Base-by-base conservation (phyloP, 805 yeast species). In the Starmerella davenportii region DNA sequence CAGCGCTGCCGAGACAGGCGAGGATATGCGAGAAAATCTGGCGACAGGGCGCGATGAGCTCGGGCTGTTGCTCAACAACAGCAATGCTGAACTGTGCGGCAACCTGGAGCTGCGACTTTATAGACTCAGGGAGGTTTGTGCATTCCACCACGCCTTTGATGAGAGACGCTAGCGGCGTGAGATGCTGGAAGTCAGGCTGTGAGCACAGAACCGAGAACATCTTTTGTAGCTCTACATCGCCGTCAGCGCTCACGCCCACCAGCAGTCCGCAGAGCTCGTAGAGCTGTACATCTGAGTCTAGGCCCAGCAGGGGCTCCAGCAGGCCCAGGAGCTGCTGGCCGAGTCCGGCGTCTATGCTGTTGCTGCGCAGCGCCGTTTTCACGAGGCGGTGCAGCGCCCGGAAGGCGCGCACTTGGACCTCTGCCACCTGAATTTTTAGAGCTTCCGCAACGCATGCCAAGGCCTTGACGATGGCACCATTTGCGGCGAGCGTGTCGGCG, bases 81-180 rank as follows among this genome's bases (percentile, higher is more conserved):
- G 84, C 84, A 21, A 80, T 56, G 11, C 81, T 79, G 32, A 79
- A 93, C 53, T 81, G 82, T 0, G 93, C 76, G 5, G 81, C 76
- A 47, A 72, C 72, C 39, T 69, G 63, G 50, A 81, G 69, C 50
- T 68, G 72, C 42, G 60, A 65, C 15, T 72, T 51, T 32, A 62
- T 66, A 9, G 35, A 7, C 15, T 32, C 35, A 7, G 35, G 35
- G 9, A 20, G 15, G 21, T 32, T 18, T 13, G 23, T 9, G 15
- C 51, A 53, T 37, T 66, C 68, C 41, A 77, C 90, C 50, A 79
- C 73, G 4, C 96, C 96, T 54, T 90, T 72, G 3, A 84, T 77
- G 51, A 85, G 68, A 0, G 95, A 81, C 34, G 95, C 95, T 34
- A 87, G 71, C 0, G 95, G 85, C 73, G 81, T 72, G 36, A 90